Evolutionary conservation across 2,329 filamentous ascomycete genomes (phyloP).

Genomic region (Sarocladium kiliense): DNA sequence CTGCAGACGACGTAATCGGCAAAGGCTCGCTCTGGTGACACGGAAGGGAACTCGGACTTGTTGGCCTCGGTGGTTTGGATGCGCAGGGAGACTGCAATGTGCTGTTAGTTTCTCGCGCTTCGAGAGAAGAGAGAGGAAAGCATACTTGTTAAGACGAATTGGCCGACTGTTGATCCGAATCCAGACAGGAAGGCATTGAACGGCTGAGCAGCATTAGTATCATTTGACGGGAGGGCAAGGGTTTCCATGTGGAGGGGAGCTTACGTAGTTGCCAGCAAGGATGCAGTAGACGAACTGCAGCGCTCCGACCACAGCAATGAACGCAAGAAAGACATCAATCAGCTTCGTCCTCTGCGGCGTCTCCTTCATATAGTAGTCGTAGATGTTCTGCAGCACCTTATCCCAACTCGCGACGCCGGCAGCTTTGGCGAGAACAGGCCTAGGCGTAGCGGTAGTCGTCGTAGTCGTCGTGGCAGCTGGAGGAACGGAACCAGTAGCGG

Average conservation of each 20-base stretch:
- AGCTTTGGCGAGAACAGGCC: constrained; percentile 10
- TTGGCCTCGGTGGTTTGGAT: constrained; percentile 89
- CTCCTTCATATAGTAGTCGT: constrained; percentile 70
- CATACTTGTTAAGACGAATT: constrained; percentile 90
- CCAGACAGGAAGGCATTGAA: constrained; percentile 98
- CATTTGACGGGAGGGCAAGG: constrained; percentile 11
- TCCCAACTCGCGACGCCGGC: constrained; percentile 34
- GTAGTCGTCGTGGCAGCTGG: constrained; percentile 13
- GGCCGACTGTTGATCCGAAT: constrained; percentile 89
- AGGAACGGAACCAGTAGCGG: constrained; percentile 21
- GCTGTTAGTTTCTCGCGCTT: no score
- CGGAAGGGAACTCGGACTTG: constrained; percentile 67
- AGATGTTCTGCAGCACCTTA: constrained; percentile 64
- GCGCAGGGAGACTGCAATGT: constrained; percentile 58
- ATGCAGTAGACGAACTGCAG: constrained; percentile 93
- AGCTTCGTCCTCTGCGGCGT: constrained; percentile 91
- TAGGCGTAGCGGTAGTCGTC: constrained; percentile 14
- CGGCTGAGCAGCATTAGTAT: constrained; percentile 51
- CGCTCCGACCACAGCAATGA: constrained; percentile 78
- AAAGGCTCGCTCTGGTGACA: constrained; percentile 86
- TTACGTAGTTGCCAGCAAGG: constrained; percentile 87
- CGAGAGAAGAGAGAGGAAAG: no score
- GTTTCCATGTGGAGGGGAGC: constrained; percentile 25
- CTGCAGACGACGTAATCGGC: constrained; percentile 95
- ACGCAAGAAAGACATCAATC: constrained; percentile 84